Evolutionary conservation across 2,329 filamentous ascomycete genomes (phyloP).

Genomic region (Myriosclerotinia curreyana): DNA sequence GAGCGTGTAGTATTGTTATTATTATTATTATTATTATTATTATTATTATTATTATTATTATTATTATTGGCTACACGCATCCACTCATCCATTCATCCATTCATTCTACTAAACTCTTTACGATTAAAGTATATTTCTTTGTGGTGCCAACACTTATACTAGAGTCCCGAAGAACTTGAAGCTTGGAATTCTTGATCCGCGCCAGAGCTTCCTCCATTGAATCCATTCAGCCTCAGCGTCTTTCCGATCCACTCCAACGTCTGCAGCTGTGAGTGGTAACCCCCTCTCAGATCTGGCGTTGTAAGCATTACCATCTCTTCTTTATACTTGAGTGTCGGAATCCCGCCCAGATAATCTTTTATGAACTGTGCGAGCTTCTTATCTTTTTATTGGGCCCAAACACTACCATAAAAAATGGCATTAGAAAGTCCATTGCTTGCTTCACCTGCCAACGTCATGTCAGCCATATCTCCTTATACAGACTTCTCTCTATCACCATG

Average conservation of each 20-base stretch:
- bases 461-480: slow-evolving; percentile 51
- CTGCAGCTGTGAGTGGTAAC: slow-evolving; percentile 15
- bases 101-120: slow-evolving; percentile 15
- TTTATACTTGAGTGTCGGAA: slow-evolving; percentile 18
- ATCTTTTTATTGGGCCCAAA: slow-evolving; percentile 13
- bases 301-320: slow-evolving; percentile 18
- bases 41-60: neutral
- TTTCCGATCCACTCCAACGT: slow-evolving; percentile 20
- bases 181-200: slow-evolving; percentile 7
- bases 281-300: slow-evolving; percentile 21
- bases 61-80: slow-evolving; percentile 21
- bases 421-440: slow-evolving; percentile 61
- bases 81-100: neutral
- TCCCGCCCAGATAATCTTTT: slow-evolving; percentile 1
- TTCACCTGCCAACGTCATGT: slow-evolving; percentile 57
- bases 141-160: slow-evolving; percentile 15
- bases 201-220: slow-evolving; percentile 14
- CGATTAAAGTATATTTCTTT: neutral
- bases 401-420: slow-evolving; percentile 46
- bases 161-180: neutral
- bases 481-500: slow-evolving; percentile 56
- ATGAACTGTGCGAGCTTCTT: slow-evolving; percentile 5
- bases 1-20: slow-evolving; percentile 1
- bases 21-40: slow-evolving; percentile 14
- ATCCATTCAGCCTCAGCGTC: slow-evolving; percentile 15